These are phyloP conservation scores for apple (Malus domestica) DNA, from an alignment of 306 rosid species.

Conservation along the genomic window ASM211411v1 NC_041803.1:5248001-5248500, in stretches of 20 bases:
- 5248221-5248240: slow-evolving; percentile 7
- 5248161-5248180: slow-evolving; percentile 26
- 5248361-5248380: not conserved
- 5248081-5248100: too few species aligned
- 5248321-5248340: not conserved
- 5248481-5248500: not conserved
- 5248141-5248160: too few species aligned
- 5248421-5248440: not conserved
- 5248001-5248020: too few species aligned
- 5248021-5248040: too few species aligned
- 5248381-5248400: too few species aligned
- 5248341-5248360: not conserved
- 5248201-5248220: slow-evolving; percentile 16
- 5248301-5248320: not conserved
- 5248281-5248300: not conserved
- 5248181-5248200: slow-evolving; percentile 32
- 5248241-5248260: not conserved
- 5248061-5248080: too few species aligned
- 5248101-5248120: too few species aligned
- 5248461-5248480: not conserved
- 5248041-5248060: too few species aligned
- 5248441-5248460: not conserved
- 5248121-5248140: too few species aligned
- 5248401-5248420: not conserved
- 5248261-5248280: not conserved